Evolutionary conservation across 2,329 filamentous ascomycete genomes (phyloP).

Genomic region (Colletotrichum sp.): DNA sequence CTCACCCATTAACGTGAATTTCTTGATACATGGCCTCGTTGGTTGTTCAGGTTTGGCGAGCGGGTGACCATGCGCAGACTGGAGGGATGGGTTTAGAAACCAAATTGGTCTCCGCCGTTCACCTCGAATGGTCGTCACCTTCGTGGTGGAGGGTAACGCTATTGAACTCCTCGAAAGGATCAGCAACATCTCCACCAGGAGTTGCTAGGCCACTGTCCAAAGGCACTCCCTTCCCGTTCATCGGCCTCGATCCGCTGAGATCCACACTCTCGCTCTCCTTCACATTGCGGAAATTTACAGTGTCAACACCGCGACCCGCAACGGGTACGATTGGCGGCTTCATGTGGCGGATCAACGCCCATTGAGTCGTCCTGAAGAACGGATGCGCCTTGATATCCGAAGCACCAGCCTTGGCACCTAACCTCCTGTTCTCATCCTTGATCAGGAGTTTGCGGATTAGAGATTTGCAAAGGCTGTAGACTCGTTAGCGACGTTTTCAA

Average conservation of each 20-base stretch:
- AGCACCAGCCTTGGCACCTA: conserved; percentile 92
- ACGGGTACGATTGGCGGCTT: conserved; percentile 97
- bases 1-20: neutral
- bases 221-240: conserved; percentile 75
- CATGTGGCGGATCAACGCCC: conserved; percentile 96
- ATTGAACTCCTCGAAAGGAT: conserved; percentile 99
- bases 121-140: conserved; percentile 63
- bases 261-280: conserved; percentile 98
- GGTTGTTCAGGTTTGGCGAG: neutral
- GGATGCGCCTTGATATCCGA: conserved; percentile 96
- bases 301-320: conserved; percentile 88
- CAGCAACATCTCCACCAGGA: conserved; percentile 76
- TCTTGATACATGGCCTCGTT: neutral
- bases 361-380: conserved; percentile 95
- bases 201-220: conserved; percentile 86
- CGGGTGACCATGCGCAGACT: neutral
- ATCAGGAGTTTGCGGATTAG: conserved; percentile 95
- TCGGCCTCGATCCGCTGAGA: conserved; percentile 64
- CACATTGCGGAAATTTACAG: conserved; percentile 95
- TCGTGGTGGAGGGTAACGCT: conserved; percentile 97
- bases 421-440: conserved; percentile 93
- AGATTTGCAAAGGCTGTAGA: conserved; percentile 87
- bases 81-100: neutral
- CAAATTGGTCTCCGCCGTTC: conserved; percentile 23
- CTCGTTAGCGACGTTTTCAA: conserved; percentile 3